Percentiles rank a stretch among this genome's conserved stretches.
These are phyloP conservation scores for Cordyceps farinosa DNA, from an alignment of 2,329 filamentous ascomycete genomes.

Conservation along the genomic window DNA sequence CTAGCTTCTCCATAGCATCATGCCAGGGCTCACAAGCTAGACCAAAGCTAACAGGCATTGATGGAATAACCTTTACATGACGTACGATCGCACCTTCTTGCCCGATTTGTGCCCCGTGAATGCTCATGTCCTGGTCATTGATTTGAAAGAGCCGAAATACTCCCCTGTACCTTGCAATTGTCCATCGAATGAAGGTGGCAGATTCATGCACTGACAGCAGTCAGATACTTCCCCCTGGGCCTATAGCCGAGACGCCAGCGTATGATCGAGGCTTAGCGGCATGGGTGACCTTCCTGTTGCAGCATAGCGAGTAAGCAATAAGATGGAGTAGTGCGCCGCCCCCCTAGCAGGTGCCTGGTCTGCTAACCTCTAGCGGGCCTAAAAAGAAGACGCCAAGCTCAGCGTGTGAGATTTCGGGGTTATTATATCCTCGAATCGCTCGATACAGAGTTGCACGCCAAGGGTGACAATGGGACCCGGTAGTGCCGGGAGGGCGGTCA, in stretches of 20 bases:
- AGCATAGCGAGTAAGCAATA: conserved; percentile 15
- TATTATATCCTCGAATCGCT: conserved; percentile 16
- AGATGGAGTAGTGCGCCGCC: not conserved
- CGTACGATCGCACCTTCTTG: not conserved
- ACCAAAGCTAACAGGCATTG: not conserved
- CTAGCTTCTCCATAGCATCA: conserved; percentile 2
- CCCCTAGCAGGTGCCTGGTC: not conserved
- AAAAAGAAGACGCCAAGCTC: not conserved
- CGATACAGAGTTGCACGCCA: not conserved
- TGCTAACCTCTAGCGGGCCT: not conserved
- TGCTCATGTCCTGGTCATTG: not conserved
- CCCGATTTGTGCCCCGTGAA: not conserved
- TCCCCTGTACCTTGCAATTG: not conserved
- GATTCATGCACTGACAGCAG: not conserved
- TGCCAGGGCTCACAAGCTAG: not conserved
- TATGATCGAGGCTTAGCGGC: conserved; percentile 1
- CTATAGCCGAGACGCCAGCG: not conserved
- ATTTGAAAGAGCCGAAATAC: not conserved
- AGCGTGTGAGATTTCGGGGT: conserved; percentile 11
- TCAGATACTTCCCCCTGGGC: not conserved
- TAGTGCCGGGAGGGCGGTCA: not conserved
- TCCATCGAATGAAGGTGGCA: not conserved
- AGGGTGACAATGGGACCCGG: not conserved
- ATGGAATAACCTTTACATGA: not conserved
- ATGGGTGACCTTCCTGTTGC: conserved; percentile 5